These are phyloP conservation scores for Heterobasidion annosum DNA, from an alignment of 1,284 basidiomycete species.

Conservation along the genomic window DNA sequence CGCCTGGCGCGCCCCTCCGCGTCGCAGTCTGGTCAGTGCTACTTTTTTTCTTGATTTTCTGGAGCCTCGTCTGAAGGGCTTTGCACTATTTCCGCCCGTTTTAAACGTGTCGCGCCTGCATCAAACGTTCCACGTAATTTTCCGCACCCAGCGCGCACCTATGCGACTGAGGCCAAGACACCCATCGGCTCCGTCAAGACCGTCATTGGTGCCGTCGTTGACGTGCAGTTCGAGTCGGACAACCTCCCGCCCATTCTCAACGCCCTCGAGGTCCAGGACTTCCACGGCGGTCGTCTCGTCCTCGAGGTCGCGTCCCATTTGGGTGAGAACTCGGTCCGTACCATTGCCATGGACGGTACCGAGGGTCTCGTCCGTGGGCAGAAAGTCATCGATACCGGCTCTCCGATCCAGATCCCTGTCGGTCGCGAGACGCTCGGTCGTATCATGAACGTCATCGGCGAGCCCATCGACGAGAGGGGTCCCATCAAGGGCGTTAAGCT, in stretches of 20 bases:
- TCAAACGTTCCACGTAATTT: conserved; percentile 11
- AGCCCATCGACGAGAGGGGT: conserved; percentile 98
- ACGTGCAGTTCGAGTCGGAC: conserved; percentile 91
- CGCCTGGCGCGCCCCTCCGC: conserved; percentile 37
- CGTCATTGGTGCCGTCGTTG: conserved; percentile 98
- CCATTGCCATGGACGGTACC: conserved; percentile 98
- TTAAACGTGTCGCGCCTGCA: not conserved
- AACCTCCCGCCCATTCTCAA: conserved; percentile 95
- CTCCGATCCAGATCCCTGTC: conserved; percentile 95
- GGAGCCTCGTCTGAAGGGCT: conserved; percentile 9
- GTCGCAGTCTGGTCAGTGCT: conserved; percentile 30
- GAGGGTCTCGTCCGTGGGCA: conserved; percentile 99
- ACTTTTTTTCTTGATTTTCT: conserved; percentile 6
- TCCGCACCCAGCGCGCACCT: conserved; percentile 59
- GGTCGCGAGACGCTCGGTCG: conserved; percentile 90
- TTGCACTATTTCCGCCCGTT: conserved; percentile 5
- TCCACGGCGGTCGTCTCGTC: conserved; percentile 87
- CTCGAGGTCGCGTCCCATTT: conserved; percentile 96
- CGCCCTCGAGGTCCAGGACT: conserved; percentile 94
- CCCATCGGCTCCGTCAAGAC: conserved; percentile 80
- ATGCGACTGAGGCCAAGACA: conserved; percentile 82
- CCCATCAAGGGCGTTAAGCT: conserved; percentile 94
- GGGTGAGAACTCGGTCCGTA: conserved; percentile 97
- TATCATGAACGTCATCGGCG: conserved; percentile 99
- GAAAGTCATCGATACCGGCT: conserved; percentile 93